A percentile compares a stretch with the other conserved stretches of the same genome.
Evolutionary conservation across 768 basidiomycete genomes (phyloP).

Genomic region (Chalciporus chontae): DNA sequence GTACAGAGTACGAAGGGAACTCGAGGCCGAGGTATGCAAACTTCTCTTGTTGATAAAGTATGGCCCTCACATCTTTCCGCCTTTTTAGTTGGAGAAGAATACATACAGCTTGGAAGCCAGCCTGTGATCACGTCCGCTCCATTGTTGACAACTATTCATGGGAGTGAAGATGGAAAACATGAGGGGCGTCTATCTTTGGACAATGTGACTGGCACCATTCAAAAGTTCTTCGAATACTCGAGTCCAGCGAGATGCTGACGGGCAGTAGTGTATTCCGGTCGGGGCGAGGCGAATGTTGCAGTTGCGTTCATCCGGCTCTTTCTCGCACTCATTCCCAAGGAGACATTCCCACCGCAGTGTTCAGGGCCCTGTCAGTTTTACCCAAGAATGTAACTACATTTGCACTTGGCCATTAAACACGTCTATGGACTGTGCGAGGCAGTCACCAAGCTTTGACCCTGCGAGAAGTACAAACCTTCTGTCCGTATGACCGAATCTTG

Average conservation of each 20-base stretch:
- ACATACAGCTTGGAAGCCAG: constrained; percentile 66
- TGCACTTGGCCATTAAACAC: too few species aligned
- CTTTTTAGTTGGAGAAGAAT: constrained; percentile 73
- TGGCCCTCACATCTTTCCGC: background rate
- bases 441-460: too few species aligned
- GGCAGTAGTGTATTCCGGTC: background rate
- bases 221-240: too few species aligned
- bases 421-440: too few species aligned
- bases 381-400: background rate
- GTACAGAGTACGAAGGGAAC: constrained; percentile 63
- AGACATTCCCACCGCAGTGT: background rate
- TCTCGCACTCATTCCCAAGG: background rate
- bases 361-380: background rate
- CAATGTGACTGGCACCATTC: too few species aligned
- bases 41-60: background rate
- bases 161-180: too few species aligned
- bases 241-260: background rate
- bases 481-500: too few species aligned
- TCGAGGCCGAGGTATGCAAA: constrained; percentile 65
- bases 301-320: background rate
- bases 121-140: constrained; percentile 7
- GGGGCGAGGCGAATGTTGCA: background rate
- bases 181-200: background rate
- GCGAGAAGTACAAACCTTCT: too few species aligned
- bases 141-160: too few species aligned